Evolutionary conservation across 2,329 filamentous ascomycete species (phyloP), one percentile per base, ranked within the genome.

Genomic region (Colletotrichum destructivum): DNA sequence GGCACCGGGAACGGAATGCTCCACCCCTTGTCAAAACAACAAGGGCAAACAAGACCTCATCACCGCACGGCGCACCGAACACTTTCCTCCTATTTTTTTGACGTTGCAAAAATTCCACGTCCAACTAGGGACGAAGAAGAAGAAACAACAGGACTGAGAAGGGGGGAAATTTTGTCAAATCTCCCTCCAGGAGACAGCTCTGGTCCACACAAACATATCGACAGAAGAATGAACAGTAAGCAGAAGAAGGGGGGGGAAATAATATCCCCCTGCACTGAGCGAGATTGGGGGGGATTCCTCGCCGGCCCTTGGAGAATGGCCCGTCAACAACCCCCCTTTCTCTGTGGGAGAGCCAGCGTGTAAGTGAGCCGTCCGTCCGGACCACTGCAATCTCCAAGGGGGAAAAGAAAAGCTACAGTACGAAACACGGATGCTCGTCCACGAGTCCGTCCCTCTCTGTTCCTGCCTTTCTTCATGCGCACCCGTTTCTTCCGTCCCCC

Each of bases 401-500:
- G 26, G 5, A 31, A 52, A 52, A 47, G 8, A 54, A 54, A 54
- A 31, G 51, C 16, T 9, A 52, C n/a, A 21, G n/a, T 59, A 38
- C 42, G n/a, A 59, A 21, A 42, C 21, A 12, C 23, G 12, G 51
- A 7, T 31, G 52, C 16, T 11, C 31, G 8, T 15, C 31, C 4
- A 38, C 9, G 18, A 31, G 26, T 35, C 31, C 18, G 15, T 18
- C 21, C 16, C 23, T 47, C 26, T 49, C 44, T 23, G 59, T 61
- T 61, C 59, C 59, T 61, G 44, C 46, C 15, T 61, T 47, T 61
- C 59, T 61, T 61, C 59, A 38, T 49, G n/a, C 35, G 55, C 26
- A 31, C 26, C 26, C 26, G 18, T 46, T 44, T 46, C 42, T 46
- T 46, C 42, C 42, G 42, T 54, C 16, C 16, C 51, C 26, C 38